Evolutionary conservation across 2,329 filamentous ascomycete genomes (phyloP).

Genomic region (Biscogniauxia sp.): DNA sequence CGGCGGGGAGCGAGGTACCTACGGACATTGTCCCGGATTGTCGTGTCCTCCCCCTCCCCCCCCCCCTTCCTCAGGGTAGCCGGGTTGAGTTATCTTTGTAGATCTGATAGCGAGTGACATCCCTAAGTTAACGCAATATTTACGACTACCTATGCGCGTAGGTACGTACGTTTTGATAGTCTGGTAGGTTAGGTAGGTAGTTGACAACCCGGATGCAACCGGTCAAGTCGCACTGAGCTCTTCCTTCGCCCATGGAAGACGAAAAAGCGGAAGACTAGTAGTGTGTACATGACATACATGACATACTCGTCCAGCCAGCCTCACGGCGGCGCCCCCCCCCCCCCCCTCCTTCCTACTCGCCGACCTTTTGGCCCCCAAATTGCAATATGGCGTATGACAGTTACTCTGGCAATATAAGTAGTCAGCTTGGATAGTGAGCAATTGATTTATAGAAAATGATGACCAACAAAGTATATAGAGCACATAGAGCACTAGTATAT

Average conservation of each 20-base stretch:
- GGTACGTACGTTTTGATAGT: not conserved
- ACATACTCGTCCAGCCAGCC: not conserved
- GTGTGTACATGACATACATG: not conserved
- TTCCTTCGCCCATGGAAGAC: not conserved
- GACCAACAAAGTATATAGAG: not conserved
- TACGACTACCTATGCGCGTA: too few relatives aligned
- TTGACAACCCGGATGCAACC: not conserved
- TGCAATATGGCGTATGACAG: not conserved
- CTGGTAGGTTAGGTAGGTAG: not conserved
- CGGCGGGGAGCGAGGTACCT: too few relatives aligned
- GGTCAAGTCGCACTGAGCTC: not conserved
- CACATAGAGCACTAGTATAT: not conserved
- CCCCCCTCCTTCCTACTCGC: too few relatives aligned
- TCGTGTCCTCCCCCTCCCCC: too few relatives aligned
- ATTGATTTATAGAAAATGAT: not conserved
- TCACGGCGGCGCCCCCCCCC: not conserved
- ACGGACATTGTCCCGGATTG: too few relatives aligned
- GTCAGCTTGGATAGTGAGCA: not conserved
- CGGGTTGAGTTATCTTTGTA: not conserved
- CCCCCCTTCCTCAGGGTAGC: not conserved
- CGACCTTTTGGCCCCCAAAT: not conserved
- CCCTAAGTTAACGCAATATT: too few relatives aligned
- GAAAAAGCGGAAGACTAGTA: not conserved
- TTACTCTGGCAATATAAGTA: not conserved
- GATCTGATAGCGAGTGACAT: not conserved